Evolutionary conservation across 2,329 filamentous ascomycete genomes (phyloP).

Genomic region (Fusarium dlaminii): DNA sequence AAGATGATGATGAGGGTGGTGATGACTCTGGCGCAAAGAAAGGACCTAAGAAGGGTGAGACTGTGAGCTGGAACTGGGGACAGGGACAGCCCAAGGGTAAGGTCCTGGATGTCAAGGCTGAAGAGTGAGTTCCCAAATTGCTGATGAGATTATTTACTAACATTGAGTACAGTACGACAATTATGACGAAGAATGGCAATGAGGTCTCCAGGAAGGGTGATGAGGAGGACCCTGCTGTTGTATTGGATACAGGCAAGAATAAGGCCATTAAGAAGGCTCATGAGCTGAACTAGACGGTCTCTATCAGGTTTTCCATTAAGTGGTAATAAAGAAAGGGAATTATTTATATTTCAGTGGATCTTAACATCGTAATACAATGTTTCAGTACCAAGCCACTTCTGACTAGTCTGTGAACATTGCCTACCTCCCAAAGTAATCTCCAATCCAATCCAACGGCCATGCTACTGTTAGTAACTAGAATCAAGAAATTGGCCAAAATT

Average conservation of each 20-base stretch:
- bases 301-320: accelerated
- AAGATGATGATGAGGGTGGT: neutral
- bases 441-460: no score
- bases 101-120: slow-evolving; percentile 55
- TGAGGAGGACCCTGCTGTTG: slow-evolving; percentile 54
- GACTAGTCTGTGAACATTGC: neutral
- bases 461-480: no score
- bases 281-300: slow-evolving; percentile 47
- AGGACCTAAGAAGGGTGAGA: slow-evolving; percentile 52
- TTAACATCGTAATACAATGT: neutral
- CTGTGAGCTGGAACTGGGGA: slow-evolving; percentile 59
- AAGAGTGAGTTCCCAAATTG: slow-evolving; percentile 46
- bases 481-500: neutral
- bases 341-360: neutral
- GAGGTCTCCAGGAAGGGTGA: slow-evolving; percentile 53
- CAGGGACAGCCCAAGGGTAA: slow-evolving; percentile 54
- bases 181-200: slow-evolving; percentile 55
- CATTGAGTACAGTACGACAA: slow-evolving; percentile 15
- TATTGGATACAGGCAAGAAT: slow-evolving; percentile 54
- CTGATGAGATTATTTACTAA: neutral
- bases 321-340: neutral
- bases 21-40: slow-evolving; percentile 40
- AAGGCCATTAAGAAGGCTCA: slow-evolving; percentile 54
- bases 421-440: no score
- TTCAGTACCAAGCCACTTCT: neutral